Base-by-base conservation (phyloP, 495 filamentous ascomycete genomes). In the Penicillium coprophilum region DNA sequence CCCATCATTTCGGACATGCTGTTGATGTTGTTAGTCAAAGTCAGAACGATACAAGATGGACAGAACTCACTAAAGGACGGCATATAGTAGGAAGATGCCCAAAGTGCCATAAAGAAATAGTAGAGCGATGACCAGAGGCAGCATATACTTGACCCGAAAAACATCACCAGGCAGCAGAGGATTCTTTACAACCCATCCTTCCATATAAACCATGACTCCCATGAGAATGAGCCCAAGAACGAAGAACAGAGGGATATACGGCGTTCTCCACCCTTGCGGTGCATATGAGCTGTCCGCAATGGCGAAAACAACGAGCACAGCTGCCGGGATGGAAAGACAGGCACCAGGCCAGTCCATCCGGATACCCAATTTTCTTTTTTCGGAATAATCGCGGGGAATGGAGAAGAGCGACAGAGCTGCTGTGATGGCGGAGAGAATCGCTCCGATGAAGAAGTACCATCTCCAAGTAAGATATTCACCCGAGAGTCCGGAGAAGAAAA, bases 371-470 rank as follows among this genome's bases (percentile, higher is more conserved):
- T 67, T 62, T 32, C 65, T 68, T 46, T 76, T 79, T 55, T 86
- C 81, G 1, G 71, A 56, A 27, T 74, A 73, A 59, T 95, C 86
- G 0, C 76, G 80, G 0, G 88, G 91, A 28, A 95, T 84, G 6
- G 81, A 81, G 30, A 89, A 75, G 51, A 83, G 79, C 0, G 89
- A 82, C 1, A 74, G 76, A 0, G 82, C 51, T 0, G 76, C 59
- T 4, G 80, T 83, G 15, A 85, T 75, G 2, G 71, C 73, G 5
- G 77, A 69, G 2, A 86, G 64, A 8, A 82, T 74, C 0, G 84
- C 72, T 0, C 90, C 91, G 55, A 95, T 79, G 69, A 80, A 96
- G 65, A 95, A 94, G 66, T 89, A 96, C 83, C 86, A 91, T 21
- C 84, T 67, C 87, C 89, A 96, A 2, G 64, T 73, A 0, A 84